Evolutionary conservation across 257 asterid species (phyloP).

Genomic region (Oldenlandia corymbosa): DNA sequence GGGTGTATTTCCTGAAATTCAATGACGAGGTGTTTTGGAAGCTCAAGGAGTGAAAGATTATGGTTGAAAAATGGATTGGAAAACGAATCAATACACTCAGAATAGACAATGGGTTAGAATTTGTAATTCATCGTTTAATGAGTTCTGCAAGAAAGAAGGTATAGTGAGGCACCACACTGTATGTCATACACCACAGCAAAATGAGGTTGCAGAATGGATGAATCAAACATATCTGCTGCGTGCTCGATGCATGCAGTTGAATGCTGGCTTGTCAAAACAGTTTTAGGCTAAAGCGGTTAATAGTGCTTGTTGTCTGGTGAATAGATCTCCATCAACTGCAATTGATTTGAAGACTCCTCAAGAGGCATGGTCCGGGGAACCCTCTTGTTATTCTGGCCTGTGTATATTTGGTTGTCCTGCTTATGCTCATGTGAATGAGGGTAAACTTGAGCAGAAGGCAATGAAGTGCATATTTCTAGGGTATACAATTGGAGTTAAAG

Average conservation of each 20-base stretch:
- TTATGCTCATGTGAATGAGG: neutral
- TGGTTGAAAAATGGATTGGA: neutral
- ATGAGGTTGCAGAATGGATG: neutral
- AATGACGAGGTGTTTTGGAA: neutral
- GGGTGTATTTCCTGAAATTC: neutral
- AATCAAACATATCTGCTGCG: neutral
- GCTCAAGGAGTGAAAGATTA: neutral
- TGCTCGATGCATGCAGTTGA: neutral
- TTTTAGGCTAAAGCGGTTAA: slow-evolving; percentile 1
- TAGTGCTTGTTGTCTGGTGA: neutral
- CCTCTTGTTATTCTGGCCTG: neutral
- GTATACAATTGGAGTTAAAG: neutral
- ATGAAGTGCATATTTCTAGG: slow-evolving; percentile 8
- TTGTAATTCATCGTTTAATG: neutral
- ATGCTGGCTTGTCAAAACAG: neutral
- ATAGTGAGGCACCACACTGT: neutral
- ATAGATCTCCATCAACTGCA: neutral
- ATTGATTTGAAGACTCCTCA: slow-evolving; percentile 1
- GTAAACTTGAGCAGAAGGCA: slow-evolving; percentile 1
- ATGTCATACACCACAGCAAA: neutral
- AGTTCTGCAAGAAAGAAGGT: neutral
- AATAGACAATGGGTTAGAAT: neutral
- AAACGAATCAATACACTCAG: neutral
- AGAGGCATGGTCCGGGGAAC: neutral
- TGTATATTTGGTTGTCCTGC: neutral